phyloP scores from a whole-genome alignment of 768 basidiomycete species.

The Rossbeevera mucosa region DNA sequence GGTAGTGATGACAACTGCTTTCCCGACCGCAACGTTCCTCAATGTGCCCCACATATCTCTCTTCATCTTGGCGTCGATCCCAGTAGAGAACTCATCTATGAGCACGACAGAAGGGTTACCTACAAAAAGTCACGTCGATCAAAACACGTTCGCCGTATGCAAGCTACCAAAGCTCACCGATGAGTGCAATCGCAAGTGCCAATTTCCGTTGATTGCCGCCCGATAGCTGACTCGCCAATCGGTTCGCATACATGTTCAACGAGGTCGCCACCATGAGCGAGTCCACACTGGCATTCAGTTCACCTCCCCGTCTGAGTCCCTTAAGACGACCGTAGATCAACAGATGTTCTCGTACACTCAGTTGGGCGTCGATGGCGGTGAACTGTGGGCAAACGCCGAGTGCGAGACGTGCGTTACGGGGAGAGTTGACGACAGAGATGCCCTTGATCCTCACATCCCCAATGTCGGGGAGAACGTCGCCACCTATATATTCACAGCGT shows the following conservation, averaged over 20 bases:
- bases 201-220: constrained; percentile 80
- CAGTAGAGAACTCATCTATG: constrained; percentile 82
- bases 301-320: constrained; percentile 49
- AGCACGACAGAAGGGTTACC: constrained; percentile 75
- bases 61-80: constrained; percentile 80
- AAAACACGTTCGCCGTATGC: neutral
- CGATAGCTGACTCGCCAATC: constrained; percentile 68
- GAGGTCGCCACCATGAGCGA: constrained; percentile 56
- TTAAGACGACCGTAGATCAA: constrained; percentile 69
- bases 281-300: constrained; percentile 51
- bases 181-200: constrained; percentile 70
- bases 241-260: constrained; percentile 56
- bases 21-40: constrained; percentile 57
- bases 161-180: constrained; percentile 37
- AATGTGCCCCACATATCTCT: constrained; percentile 79
- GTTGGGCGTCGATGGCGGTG: constrained; percentile 73
- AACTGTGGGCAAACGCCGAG: constrained; percentile 84
- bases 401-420: constrained; percentile 58
- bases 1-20: constrained; percentile 69
- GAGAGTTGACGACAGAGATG: constrained; percentile 59
- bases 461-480: constrained; percentile 59
- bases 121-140: constrained; percentile 16
- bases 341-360: constrained; percentile 76
- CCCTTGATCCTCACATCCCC: constrained; percentile 70
- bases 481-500: constrained; percentile 39